A percentile compares a stretch with the other conserved stretches of the same genome.
Conservation (phyloP, 2,329 filamentous ascomycete species). For the Neocucurbitaria cava region DNA sequence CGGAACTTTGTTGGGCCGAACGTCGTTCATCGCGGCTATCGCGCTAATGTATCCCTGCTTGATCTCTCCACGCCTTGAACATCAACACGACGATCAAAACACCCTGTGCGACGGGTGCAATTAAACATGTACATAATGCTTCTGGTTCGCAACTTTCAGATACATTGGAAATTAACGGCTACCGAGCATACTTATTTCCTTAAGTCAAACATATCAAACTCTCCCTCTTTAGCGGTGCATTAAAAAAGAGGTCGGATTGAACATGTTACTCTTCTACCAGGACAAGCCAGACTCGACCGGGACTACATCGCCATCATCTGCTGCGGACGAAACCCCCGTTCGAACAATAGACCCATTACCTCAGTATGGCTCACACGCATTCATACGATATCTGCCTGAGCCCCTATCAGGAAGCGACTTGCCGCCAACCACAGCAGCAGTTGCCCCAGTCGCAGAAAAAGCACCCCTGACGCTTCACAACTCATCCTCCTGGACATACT, state of each 20-base stretch:
- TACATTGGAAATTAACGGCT: background rate
- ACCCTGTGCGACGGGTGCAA: slow-evolving; percentile 1
- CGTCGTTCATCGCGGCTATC: slow-evolving; percentile 2
- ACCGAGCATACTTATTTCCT: background rate
- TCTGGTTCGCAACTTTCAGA: background rate
- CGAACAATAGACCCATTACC: slow-evolving; percentile 16
- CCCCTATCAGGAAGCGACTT: background rate
- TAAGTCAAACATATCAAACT: background rate
- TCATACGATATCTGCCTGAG: slow-evolving; percentile 14
- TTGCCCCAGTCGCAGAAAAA: background rate
- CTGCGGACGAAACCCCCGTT: background rate
- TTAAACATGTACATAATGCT: background rate
- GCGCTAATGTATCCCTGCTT: slow-evolving; percentile 9
- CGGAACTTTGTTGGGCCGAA: slow-evolving; percentile 12
- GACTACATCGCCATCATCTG: background rate
- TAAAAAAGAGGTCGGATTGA: background rate
- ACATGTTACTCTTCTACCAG: background rate
- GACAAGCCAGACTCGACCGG: background rate
- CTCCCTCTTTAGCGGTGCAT: background rate
- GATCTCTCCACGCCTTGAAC: slow-evolving; percentile 13
- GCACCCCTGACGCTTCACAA: slow-evolving; percentile 15
- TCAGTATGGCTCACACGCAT: slow-evolving; percentile 18
- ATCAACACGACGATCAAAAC: slow-evolving; percentile 9
- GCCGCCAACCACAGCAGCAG: background rate
- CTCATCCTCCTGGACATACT: slow-evolving; percentile 36